Percentiles rank a stretch among this genome's conserved stretches.
Conservation (phyloP, 75 land plant genomes). For the Pinus tabuliformis region DNA sequence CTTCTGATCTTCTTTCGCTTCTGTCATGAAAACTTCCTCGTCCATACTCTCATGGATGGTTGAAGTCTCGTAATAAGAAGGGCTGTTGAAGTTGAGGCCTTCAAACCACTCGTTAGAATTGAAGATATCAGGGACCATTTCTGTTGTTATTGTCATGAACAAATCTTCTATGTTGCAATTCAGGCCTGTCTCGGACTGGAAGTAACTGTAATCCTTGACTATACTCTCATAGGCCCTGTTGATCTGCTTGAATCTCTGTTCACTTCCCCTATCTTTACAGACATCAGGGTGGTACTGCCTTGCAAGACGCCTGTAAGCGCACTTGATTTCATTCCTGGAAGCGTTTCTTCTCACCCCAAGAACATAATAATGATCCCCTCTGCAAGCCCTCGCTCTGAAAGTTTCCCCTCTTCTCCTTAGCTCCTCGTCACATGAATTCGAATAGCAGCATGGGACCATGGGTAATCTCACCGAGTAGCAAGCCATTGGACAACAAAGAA, state of each 20-base stretch:
- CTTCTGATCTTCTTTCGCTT: not conserved
- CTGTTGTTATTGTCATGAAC: conserved; percentile 3
- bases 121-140: conserved; percentile 6
- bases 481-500: not conserved
- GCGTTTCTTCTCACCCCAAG: conserved; percentile 26
- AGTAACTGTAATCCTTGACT: conserved; percentile 1
- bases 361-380: conserved; percentile 14
- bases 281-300: conserved; percentile 37
- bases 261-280: conserved; percentile 23
- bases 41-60: not conserved
- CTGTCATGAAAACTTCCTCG: conserved; percentile 5
- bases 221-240: conserved; percentile 30
- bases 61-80: conserved; percentile 2
- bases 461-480: not conserved
- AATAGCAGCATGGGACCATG: not conserved
- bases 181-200: conserved; percentile 2
- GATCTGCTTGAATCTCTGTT: conserved; percentile 24
- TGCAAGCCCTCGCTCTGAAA: not conserved
- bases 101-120: not conserved
- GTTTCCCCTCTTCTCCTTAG: not conserved
- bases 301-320: conserved; percentile 30
- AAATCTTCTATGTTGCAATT: conserved; percentile 10
- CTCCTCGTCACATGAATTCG: conserved; percentile 3
- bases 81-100: conserved; percentile 8
- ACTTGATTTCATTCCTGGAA: conserved; percentile 24